Base-by-base conservation (phyloP, 805 yeast species). In the Candida piceae region DNA sequence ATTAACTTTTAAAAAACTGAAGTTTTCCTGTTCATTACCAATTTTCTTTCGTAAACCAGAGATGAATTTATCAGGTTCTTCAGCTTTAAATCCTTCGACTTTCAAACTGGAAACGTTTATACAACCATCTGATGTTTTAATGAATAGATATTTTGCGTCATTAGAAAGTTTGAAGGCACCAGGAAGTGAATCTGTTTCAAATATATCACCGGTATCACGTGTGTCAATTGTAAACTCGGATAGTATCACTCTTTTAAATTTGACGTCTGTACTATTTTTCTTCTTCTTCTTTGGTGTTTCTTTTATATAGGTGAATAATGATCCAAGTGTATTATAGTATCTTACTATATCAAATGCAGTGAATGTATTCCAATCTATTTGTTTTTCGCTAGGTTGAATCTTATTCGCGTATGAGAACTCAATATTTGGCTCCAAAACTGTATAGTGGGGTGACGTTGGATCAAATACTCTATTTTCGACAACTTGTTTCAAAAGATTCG, bases 361-460 rank as follows among this genome's bases (percentile, higher is more conserved):
- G 27, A 58, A 53, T 2, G 32, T 34, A 1, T 40, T 20, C 87
- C 90, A 84, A 4, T 62, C 28, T 2, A 81, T 63, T 27, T 65
- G 63, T 6, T 61, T 53, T 55, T 66, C 69, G 1, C 49, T 36
- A 0, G 74, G 59, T 1, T 58, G 49, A 20, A 84, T 65, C 50
- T 78, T 82, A 1, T 72, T 60, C 0, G 95, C 93, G 39, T 74
- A 66, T 0, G 84, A 74, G 41, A 49, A 69, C 31, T 60, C 45
- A 35, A 61, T 58, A 4, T 38, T 29, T 1, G 67, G 54, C 3
- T 31, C 15, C 2, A 62, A 5, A 2, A 54, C 34, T 16, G 25
- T 23, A 31, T 45, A 45, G 12, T 19, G 7, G n/a, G 40, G 32
- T 1, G 48, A 34, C 0, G 19, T 29, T 2, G 50, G 40, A 32